These are phyloP conservation scores for Polyplosphaeria fusca DNA, from an alignment of 495 filamentous ascomycete species.

Conservation along the genomic window DNA sequence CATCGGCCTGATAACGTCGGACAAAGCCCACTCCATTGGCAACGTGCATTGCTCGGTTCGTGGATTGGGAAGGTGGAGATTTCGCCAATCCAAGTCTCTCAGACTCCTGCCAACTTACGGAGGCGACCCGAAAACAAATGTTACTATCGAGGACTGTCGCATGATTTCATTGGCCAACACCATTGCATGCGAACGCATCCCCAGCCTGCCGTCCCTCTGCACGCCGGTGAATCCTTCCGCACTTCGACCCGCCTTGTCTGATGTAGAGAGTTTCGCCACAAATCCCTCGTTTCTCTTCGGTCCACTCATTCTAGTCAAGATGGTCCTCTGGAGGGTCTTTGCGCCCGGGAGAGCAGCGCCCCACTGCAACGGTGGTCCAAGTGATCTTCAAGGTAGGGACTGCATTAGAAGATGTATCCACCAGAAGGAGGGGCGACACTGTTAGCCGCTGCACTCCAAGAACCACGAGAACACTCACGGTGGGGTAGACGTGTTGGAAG, in stretches of 20 bases:
- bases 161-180: too few species aligned
- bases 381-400: not conserved
- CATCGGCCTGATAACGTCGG: not conserved
- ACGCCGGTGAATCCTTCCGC: not conserved
- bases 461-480: not conserved
- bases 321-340: not conserved
- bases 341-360: not conserved
- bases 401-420: too few species aligned
- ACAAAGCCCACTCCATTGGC: not conserved
- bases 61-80: not conserved
- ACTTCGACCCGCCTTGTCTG: not conserved
- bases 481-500: too few species aligned
- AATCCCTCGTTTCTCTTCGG: too few species aligned
- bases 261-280: too few species aligned
- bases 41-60: not conserved
- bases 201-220: not conserved
- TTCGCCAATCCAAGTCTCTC: not conserved
- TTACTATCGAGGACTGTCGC: not conserved
- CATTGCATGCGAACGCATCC: not conserved
- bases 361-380: not conserved
- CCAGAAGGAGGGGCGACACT: too few species aligned
- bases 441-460: too few species aligned
- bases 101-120: not conserved
- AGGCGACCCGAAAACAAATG: not conserved
- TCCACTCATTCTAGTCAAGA: not conserved